Conservation (phyloP, 805 yeast species). For the Saccharomycopsis sp. region DNA sequence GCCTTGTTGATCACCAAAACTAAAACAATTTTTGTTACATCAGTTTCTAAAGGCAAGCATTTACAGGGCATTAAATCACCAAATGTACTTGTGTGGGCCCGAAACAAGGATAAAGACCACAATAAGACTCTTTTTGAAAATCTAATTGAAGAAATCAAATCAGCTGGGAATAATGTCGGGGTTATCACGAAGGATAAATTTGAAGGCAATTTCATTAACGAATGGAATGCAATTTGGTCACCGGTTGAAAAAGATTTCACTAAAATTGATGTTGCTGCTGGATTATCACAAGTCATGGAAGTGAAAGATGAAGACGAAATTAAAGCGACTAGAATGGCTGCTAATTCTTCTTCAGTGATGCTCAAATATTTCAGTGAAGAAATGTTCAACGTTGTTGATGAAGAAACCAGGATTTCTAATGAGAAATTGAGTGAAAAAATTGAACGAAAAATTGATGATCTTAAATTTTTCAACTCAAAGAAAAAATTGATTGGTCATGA, state of each 20-base stretch:
- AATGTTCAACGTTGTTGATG: constrained; percentile 82
- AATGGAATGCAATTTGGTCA: constrained; percentile 53
- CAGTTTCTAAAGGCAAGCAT: constrained; percentile 80
- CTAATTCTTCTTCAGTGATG: constrained; percentile 70
- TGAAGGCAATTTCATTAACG: constrained; percentile 77
- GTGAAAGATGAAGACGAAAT: constrained; percentile 76
- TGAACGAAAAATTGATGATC: constrained; percentile 76
- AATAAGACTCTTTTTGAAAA: constrained; percentile 60
- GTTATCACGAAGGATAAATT: constrained; percentile 67
- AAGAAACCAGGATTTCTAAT: constrained; percentile 71
- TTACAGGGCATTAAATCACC: constrained; percentile 49
- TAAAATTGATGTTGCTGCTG: constrained; percentile 45
- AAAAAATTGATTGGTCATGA: constrained; percentile 55
- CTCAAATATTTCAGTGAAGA: constrained; percentile 82
- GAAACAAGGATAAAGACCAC: constrained; percentile 77
- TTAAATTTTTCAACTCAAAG: constrained; percentile 52
- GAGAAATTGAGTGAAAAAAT: constrained; percentile 64
- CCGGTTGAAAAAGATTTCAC: constrained; percentile 32
- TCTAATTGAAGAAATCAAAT: constrained; percentile 39
- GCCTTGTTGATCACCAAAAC: constrained; percentile 56
- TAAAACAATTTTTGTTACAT: constrained; percentile 61
- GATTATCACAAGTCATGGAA: constrained; percentile 55
- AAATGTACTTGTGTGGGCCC: constrained; percentile 50
- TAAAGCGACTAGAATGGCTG: constrained; percentile 55
- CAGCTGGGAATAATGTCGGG: constrained; percentile 50